Evolutionary conservation across 257 asterid species (phyloP).

Genomic region (Echium plantagineum): DNA sequence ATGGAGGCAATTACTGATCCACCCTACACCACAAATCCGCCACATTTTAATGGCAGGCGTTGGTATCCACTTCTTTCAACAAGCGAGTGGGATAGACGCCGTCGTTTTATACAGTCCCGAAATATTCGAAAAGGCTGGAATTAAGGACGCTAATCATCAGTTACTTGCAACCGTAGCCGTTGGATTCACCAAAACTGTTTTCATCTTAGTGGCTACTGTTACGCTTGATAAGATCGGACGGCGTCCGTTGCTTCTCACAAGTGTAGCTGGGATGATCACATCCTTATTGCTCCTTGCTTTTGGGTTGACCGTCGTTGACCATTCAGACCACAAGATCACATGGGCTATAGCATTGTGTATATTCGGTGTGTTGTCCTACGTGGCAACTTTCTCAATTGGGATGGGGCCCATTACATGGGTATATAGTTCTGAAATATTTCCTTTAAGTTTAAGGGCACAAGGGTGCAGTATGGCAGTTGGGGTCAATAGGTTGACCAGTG

Average conservation of each 20-base stretch:
- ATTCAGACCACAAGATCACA: slow-evolving; percentile 15
- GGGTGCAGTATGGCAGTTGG: slow-evolving; percentile 63
- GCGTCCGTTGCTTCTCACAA: slow-evolving; percentile 50
- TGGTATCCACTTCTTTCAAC: slow-evolving; percentile 72
- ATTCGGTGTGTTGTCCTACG: slow-evolving; percentile 27
- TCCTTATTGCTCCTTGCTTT: slow-evolving; percentile 28
- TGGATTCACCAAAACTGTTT: slow-evolving; percentile 56
- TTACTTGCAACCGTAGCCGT: slow-evolving; percentile 70
- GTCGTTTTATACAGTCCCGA: slow-evolving; percentile 63
- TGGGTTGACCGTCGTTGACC: slow-evolving; percentile 31
- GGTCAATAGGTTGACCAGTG: slow-evolving; percentile 48
- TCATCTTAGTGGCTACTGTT: slow-evolving; percentile 72
- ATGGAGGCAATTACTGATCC: slow-evolving; percentile 56
- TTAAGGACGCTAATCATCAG: slow-evolving; percentile 20
- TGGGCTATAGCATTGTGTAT: slow-evolving; percentile 41
- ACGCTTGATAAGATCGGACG: slow-evolving; percentile 55
- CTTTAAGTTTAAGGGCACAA: slow-evolving; percentile 48
- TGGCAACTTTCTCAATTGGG: slow-evolving; percentile 58
- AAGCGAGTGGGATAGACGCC: slow-evolving; percentile 73
- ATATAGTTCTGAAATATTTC: slow-evolving; percentile 61
- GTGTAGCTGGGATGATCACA: slow-evolving; percentile 51
- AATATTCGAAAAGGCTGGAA: slow-evolving; percentile 47
- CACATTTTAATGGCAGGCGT: slow-evolving; percentile 51
- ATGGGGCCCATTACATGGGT: slow-evolving; percentile 83
- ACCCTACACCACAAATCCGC: slow-evolving; percentile 52